phyloP scores from a whole-genome alignment of 257 asterid species.

The Vinca minor region DNA sequence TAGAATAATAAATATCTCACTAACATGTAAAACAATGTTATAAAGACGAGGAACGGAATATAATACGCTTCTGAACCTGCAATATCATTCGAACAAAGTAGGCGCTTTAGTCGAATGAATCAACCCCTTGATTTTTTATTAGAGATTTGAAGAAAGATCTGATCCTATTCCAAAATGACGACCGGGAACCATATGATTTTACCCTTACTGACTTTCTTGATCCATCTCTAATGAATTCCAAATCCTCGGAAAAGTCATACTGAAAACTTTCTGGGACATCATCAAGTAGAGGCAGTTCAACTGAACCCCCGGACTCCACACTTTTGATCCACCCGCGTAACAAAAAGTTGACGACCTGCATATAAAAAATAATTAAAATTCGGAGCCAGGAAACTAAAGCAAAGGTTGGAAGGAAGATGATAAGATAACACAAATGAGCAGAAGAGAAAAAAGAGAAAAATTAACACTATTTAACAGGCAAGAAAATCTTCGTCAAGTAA shows the following conservation, averaged over 20 bases:
- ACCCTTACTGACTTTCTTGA: conserved; percentile 46
- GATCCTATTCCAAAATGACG: conserved; percentile 54
- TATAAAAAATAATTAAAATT: neutral
- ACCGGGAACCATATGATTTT: conserved; percentile 53
- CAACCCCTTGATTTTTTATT: conserved; percentile 14
- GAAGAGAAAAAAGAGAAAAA: neutral
- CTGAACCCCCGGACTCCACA: conserved; percentile 55
- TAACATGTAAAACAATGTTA: neutral
- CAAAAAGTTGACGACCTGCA: conserved; percentile 74
- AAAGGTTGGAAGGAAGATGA: neutral
- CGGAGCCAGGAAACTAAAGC: neutral
- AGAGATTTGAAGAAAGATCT: conserved; percentile 40
- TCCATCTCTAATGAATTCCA: conserved; percentile 52
- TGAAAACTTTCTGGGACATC: conserved; percentile 33
- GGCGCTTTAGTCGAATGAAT: neutral
- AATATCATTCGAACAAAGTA: neutral
- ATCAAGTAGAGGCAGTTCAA: conserved; percentile 58
- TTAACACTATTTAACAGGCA: neutral
- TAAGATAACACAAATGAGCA: neutral
- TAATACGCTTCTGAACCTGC: neutral
- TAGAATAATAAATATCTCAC: neutral
- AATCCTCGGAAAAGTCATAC: conserved; percentile 31
- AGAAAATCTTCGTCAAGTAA: neutral
- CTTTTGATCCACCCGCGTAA: conserved; percentile 80
- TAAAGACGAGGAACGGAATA: neutral